Evolutionary conservation across 805 yeast genomes (phyloP).

Genomic region (Candida arabinofermentans): DNA sequence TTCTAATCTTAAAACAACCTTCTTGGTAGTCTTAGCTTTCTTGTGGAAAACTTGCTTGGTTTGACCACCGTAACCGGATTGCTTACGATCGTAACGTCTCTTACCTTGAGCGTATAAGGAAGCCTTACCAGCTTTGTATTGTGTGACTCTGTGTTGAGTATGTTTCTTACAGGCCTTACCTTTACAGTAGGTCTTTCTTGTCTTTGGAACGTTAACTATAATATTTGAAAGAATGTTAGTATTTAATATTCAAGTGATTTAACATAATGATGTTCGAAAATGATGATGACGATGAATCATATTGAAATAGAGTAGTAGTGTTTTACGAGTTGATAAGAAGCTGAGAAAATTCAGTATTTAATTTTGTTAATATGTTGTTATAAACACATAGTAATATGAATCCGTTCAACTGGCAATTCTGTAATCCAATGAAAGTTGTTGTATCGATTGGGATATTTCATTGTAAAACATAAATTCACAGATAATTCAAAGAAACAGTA

Average conservation of each 20-base stretch:
- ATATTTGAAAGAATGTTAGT: slow-evolving; percentile 1
- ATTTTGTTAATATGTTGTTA: too few species aligned
- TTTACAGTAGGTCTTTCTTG: slow-evolving; percentile 99
- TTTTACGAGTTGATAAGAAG: too few species aligned
- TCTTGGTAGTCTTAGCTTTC: slow-evolving; percentile 99
- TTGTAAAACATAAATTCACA: too few species aligned
- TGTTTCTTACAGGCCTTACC: slow-evolving; percentile 99
- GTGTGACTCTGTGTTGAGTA: slow-evolving; percentile 99
- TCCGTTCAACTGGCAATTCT: too few species aligned
- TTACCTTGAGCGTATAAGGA: slow-evolving; percentile 99
- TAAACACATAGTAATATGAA: too few species aligned
- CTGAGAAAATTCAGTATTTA: too few species aligned
- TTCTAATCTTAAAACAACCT: slow-evolving; percentile 98
- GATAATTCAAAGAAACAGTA: too few species aligned
- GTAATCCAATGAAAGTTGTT: too few species aligned
- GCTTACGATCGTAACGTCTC: slow-evolving; percentile 99
- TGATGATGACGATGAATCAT: too few species aligned
- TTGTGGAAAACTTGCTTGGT: slow-evolving; percentile 99
- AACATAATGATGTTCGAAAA: not conserved
- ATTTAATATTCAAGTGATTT: not conserved
- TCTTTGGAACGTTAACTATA: slow-evolving; percentile 99
- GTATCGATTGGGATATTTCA: too few species aligned
- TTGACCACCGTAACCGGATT: slow-evolving; percentile 99
- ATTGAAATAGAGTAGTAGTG: too few species aligned
- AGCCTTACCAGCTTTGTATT: slow-evolving; percentile 99